Evolutionary conservation across 148 eudicot species (phyloP).

Genomic region (Polygonum maritimum): DNA sequence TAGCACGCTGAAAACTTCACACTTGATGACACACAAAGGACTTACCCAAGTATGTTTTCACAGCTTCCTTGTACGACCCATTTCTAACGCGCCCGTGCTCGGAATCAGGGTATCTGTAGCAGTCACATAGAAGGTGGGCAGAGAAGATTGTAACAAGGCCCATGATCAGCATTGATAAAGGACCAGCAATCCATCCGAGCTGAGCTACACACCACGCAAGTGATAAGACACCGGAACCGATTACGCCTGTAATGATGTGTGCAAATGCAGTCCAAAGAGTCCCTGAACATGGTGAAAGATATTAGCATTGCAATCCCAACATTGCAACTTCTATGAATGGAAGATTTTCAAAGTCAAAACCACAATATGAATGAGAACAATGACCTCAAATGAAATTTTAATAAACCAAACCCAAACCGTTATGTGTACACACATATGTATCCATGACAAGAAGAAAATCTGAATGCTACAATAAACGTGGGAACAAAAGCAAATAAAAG

Average conservation of each 20-base stretch:
- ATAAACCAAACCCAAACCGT: neutral
- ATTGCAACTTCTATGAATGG: neutral
- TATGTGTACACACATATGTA: neutral
- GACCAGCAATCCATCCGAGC: conserved; percentile 32
- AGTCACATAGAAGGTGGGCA: conserved; percentile 20
- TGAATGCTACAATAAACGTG: neutral
- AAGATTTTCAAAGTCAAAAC: too few relatives aligned
- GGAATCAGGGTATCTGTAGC: conserved; percentile 24
- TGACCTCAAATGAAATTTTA: neutral
- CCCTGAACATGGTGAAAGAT: conserved; percentile 16
- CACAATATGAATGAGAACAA: too few relatives aligned
- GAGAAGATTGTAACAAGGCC: conserved; percentile 22
- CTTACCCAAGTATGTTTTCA: conserved; percentile 21
- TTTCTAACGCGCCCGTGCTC: conserved; percentile 21
- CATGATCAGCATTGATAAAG: conserved; percentile 19
- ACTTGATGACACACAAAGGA: neutral
- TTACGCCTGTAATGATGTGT: conserved; percentile 30
- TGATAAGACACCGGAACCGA: conserved; percentile 29
- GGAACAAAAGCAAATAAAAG: neutral
- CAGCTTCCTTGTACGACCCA: conserved; percentile 22
- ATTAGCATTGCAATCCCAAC: conserved; percentile 1
- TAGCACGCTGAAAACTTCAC: neutral
- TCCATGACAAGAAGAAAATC: neutral
- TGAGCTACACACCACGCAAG: conserved; percentile 33
- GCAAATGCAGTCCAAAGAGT: conserved; percentile 30